Conservation (phyloP, 805 yeast genomes). For the Hanseniaspora jakobsenii region DNA sequence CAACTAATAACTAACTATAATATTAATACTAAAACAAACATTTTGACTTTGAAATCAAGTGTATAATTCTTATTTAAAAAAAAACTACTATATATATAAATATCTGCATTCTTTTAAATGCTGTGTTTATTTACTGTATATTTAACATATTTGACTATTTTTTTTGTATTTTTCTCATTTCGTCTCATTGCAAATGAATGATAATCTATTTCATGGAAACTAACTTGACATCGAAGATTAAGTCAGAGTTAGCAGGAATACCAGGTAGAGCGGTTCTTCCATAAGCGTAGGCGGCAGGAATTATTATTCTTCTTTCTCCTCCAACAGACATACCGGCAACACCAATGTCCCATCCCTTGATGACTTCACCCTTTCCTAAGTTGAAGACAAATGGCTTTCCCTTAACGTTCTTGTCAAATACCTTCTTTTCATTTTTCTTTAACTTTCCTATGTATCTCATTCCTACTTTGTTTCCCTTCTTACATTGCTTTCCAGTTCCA, state of each 20-base stretch:
- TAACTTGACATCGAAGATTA: conserved; percentile 90
- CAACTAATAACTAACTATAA: no score
- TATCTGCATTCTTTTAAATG: no score
- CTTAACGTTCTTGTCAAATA: conserved; percentile 89
- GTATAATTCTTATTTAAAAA: no score
- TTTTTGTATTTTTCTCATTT: neutral
- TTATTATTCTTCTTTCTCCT: conserved; percentile 94
- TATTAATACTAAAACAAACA: no score
- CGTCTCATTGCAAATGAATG: neutral
- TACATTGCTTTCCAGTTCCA: conserved; percentile 83
- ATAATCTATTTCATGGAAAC: conserved; percentile 69
- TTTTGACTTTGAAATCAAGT: no score
- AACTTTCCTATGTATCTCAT: conserved; percentile 97
- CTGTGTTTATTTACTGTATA: no score
- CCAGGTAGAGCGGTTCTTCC: conserved; percentile 93
- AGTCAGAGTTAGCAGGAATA: conserved; percentile 92
- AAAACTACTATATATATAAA: no score
- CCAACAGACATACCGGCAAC: conserved; percentile 97
- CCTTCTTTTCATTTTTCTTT: conserved; percentile 68
- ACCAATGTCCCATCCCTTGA: conserved; percentile 98
- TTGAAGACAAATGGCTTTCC: conserved; percentile 92
- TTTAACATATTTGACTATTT: no score
- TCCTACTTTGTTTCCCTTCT: conserved; percentile 81
- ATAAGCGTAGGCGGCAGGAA: conserved; percentile 93
- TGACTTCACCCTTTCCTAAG: conserved; percentile 95